Evolutionary conservation across 441 rosid genomes (phyloP).

Genomic region (Pelargonium fulgidum): DNA sequence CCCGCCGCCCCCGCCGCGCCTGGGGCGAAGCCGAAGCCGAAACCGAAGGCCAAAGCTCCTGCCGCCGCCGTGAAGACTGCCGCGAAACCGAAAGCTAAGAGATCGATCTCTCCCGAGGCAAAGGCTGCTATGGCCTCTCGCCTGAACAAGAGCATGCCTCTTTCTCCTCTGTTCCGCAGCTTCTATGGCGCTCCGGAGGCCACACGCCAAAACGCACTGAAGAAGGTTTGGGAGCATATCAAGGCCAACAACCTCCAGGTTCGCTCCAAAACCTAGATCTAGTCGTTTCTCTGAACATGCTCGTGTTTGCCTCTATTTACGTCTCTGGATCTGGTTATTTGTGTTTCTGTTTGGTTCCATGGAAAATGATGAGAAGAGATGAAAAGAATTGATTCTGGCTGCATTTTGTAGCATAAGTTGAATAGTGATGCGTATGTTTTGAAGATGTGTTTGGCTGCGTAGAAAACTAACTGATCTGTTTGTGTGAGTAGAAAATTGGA

Average conservation of each 20-base stretch:
- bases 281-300: not conserved
- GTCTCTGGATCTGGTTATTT: no score
- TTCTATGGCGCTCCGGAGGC: conserved; percentile 55
- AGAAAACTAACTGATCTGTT: no score
- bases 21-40: conserved; percentile 9
- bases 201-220: conserved; percentile 58
- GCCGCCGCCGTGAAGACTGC: conserved; percentile 10
- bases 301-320: no score
- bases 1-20: no score
- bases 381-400: no score
- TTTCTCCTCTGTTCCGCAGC: conserved; percentile 60
- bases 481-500: no score
- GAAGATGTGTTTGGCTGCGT: no score
- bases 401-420: no score
- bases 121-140: conserved; percentile 27
- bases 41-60: not conserved
- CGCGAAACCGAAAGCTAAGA: not conserved
- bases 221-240: conserved; percentile 71
- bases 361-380: no score
- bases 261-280: conserved; percentile 3
- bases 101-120: conserved; percentile 5
- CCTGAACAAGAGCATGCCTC: conserved; percentile 41
- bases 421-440: no score
- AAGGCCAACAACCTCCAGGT: conserved; percentile 82
- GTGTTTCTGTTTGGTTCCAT: no score